phyloP scores from a whole-genome alignment of 768 basidiomycete species.

The Calocybe cyanea region DNA sequence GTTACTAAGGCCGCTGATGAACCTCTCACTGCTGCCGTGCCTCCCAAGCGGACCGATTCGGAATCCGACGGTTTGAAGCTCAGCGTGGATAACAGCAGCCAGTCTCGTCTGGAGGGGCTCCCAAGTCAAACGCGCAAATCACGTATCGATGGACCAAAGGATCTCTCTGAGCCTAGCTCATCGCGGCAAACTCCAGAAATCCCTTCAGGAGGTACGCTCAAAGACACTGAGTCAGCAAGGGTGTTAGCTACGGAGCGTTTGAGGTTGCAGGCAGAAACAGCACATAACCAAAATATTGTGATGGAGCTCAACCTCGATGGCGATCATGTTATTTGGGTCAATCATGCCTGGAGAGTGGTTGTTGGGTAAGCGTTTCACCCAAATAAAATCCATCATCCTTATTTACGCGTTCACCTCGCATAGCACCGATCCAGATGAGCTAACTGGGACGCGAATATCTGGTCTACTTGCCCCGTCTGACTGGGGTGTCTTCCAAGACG shows the following conservation, averaged over 20 bases:
- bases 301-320: conserved; percentile 93
- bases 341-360: conserved; percentile 92
- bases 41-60: conserved; percentile 36
- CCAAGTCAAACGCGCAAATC: conserved; percentile 50
- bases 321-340: conserved; percentile 93
- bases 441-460: conserved; percentile 79
- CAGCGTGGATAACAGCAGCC: conserved; percentile 50
- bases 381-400: conserved; percentile 7
- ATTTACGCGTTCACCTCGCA: conserved; percentile 13
- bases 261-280: conserved; percentile 87
- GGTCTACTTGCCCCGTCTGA: conserved; percentile 76
- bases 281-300: conserved; percentile 94
- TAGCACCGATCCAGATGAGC: conserved; percentile 79
- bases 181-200: conserved; percentile 30
- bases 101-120: conserved; percentile 45
- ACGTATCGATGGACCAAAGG: conserved; percentile 56
- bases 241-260: conserved; percentile 87
- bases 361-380: conserved; percentile 60
- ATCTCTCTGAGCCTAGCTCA: conserved; percentile 33
- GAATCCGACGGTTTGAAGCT: conserved; percentile 44
- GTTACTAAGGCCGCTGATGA: conserved; percentile 89
- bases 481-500: conserved; percentile 79
- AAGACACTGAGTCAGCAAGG: conserved; percentile 71
- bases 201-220: conserved; percentile 35
- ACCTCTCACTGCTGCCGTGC: conserved; percentile 23